These are phyloP conservation scores for Westerdykella sp. DNA, from an alignment of 2,329 filamentous ascomycete genomes.

Conservation along the genomic window DNA sequence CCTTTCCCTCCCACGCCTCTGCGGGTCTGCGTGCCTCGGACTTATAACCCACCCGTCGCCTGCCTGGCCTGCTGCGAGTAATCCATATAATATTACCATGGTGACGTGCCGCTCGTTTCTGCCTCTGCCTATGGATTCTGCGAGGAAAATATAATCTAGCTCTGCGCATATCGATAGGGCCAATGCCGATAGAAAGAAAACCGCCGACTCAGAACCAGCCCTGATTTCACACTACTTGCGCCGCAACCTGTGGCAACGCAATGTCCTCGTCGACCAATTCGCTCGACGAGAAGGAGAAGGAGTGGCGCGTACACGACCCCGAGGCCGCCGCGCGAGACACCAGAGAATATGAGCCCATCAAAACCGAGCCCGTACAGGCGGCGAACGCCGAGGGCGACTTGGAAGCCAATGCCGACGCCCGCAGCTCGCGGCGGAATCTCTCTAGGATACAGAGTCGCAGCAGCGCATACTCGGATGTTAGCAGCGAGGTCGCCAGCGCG, in stretches of 20 bases:
- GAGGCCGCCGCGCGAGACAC: conserved; percentile 29
- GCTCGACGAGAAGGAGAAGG: conserved; percentile 33
- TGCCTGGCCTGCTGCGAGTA: neutral
- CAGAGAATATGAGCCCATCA: conserved; percentile 38
- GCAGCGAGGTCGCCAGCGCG: conserved; percentile 23
- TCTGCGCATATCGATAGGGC: too few species aligned
- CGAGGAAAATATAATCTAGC: too few species aligned
- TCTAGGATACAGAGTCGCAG: conserved; percentile 25
- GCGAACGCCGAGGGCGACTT: conserved; percentile 34
- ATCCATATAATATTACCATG: neutral
- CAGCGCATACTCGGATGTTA: conserved; percentile 24
- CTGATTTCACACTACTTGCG: too few species aligned
- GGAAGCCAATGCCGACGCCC: conserved; percentile 13
- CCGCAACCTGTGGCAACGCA: neutral
- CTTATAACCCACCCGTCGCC: neutral
- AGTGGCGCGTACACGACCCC: conserved; percentile 31
- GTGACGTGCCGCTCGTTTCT: neutral
- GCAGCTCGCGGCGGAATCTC: conserved; percentile 16
- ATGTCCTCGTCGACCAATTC: conserved; percentile 14
- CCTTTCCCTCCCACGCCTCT: neutral
- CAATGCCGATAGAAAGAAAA: too few species aligned
- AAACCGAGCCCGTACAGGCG: conserved; percentile 33
- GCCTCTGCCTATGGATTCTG: too few species aligned
- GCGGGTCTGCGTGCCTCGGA: neutral
- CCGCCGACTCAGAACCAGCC: too few species aligned